Base-by-base conservation (phyloP, 495 filamentous ascomycete species). In the Terfezia claveryi region DNA sequence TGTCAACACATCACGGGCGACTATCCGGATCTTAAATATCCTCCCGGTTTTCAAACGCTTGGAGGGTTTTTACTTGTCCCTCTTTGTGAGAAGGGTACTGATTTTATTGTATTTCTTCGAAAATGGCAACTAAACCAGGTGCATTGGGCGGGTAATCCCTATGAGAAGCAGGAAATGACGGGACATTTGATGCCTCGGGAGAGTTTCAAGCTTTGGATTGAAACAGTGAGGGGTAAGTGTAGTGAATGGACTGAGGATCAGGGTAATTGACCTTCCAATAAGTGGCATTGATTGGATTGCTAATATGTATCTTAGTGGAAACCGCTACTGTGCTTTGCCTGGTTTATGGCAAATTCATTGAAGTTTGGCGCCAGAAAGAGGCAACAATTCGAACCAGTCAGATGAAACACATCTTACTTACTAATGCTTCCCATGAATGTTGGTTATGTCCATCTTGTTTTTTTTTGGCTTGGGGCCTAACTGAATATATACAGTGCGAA, bases 41-140 rank as follows among this genome's bases (percentile, higher is more conserved):
- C 75, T 1, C 86, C 87, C 0, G 50, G 89, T 0, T 87, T 95
- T 58, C 70, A 75, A 36, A 68, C 80, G 14, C 80, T 95, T 54
- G 85, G 87, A 0, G 88, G 88, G 0, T 61, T 95, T 52, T 70
- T 95, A 6, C 77, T 93, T 50, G 87, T 94, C 0, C 88, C 88
- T 0, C 67, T 95, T 0, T 88, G 83, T 12, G 69, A 78, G 9
- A 77, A 77, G 49, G 88, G 88, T 10, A 68, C 67, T 38, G 88
- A 95, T 59, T 94, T 94, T 62, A 94, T 95, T 46, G 83, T 87
- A 0, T 93, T 95, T 61, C 93, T 94, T 68, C 78, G 88, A 6
- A 83, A 76, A 56, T 80, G 85, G 1, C 83, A 89, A 58, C 58
- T 82, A 11, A 44, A 51, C 50, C 37, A 64, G 36, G 63, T 64